Percentiles rank a stretch among this genome's conserved stretches.
Conservation (phyloP, 768 basidiomycete species). For the Termitomyces heimii region DNA sequence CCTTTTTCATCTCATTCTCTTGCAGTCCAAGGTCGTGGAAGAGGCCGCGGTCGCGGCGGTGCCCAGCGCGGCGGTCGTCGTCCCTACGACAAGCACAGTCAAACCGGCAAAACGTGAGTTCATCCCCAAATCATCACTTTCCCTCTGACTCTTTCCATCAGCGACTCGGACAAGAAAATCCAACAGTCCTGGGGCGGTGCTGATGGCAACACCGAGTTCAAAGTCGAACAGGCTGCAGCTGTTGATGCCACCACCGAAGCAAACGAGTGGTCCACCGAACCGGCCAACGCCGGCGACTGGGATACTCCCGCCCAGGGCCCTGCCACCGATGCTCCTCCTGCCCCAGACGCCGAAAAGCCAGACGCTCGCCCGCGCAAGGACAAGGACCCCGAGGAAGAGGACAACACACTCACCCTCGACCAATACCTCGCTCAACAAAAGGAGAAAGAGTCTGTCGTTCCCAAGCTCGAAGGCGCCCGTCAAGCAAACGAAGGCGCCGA, state of each 20-base stretch:
- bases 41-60: slow-evolving; percentile 47
- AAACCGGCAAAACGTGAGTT: slow-evolving; percentile 76
- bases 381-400: slow-evolving; percentile 76
- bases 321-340: slow-evolving; percentile 23
- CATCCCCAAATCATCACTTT: not conserved
- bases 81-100: slow-evolving; percentile 81
- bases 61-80: slow-evolving; percentile 59
- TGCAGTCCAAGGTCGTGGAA: slow-evolving; percentile 43
- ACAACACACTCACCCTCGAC: slow-evolving; percentile 90
- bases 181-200: slow-evolving; percentile 95
- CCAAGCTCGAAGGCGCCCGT: slow-evolving; percentile 73
- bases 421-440: slow-evolving; percentile 85
- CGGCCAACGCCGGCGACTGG: slow-evolving; percentile 45
- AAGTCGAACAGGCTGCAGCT: slow-evolving; percentile 70
- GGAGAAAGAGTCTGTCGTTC: slow-evolving; percentile 54
- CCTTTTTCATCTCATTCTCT: slow-evolving; percentile 7
- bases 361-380: slow-evolving; percentile 41
- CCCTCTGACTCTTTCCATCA: slow-evolving; percentile 20
- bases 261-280: slow-evolving; percentile 42
- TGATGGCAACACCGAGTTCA: slow-evolving; percentile 78
- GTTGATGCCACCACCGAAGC: slow-evolving; percentile 63
- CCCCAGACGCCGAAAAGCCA: slow-evolving; percentile 35
- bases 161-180: slow-evolving; percentile 93
- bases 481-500: slow-evolving; percentile 80
- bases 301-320: slow-evolving; percentile 21